Conservation (phyloP, 768 basidiomycete species). For the Tricholoma terreum region DNA sequence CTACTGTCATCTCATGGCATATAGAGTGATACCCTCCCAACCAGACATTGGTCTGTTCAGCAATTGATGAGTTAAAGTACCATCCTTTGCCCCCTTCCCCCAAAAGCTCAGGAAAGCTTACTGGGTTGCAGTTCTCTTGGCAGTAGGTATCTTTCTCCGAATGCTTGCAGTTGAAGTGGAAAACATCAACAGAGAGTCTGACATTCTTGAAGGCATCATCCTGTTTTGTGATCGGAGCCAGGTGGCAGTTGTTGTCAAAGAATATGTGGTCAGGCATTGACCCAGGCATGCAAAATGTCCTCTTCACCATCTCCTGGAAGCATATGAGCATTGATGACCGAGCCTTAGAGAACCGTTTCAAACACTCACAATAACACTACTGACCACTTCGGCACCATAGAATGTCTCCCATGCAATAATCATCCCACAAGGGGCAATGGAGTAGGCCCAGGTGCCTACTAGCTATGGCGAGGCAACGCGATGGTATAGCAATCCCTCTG, state of each 20-base stretch:
- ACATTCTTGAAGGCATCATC: constrained; percentile 13
- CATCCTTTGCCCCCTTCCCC: constrained; percentile 18
- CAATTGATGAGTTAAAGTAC: no score
- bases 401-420: constrained; percentile 29
- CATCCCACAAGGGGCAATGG: no score
- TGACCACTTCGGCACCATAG: constrained; percentile 25
- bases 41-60: constrained; percentile 44
- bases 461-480: no score
- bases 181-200: constrained; percentile 32
- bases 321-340: neutral
- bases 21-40: constrained; percentile 35
- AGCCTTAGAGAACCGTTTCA: neutral
- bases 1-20: constrained; percentile 29
- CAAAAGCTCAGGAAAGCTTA: constrained; percentile 31
- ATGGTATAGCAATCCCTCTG: no score
- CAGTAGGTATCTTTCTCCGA: constrained; percentile 22
- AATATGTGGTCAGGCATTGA: constrained; percentile 17
- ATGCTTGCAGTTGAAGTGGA: constrained; percentile 35
- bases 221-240: constrained; percentile 9
- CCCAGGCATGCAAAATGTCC: constrained; percentile 12
- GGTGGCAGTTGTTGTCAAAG: constrained; percentile 27
- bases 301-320: constrained; percentile 17
- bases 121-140: constrained; percentile 28
- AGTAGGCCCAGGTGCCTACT: no score
- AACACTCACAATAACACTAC: constrained; percentile 1